Conservation (phyloP, 179 eudicot genomes). For the Vitellaria paradoxa region DNA sequence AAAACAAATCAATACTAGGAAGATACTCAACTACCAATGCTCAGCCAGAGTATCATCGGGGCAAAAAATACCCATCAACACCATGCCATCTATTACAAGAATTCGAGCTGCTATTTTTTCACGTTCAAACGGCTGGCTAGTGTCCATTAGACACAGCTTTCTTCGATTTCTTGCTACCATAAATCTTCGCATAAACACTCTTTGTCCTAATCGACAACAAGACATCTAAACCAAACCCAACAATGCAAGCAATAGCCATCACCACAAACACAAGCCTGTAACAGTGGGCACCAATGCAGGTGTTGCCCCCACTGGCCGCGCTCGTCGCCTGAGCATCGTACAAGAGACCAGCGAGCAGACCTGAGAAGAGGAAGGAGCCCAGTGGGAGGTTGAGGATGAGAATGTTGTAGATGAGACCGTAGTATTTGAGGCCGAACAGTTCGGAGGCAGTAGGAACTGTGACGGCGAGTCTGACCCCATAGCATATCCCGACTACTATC, state of each 20-base stretch:
- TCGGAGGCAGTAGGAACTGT: slow-evolving; percentile 94
- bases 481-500: slow-evolving; percentile 77
- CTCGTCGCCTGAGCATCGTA: slow-evolving; percentile 74
- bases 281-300: slow-evolving; percentile 81
- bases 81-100: too few relatives aligned
- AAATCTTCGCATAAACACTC: slow-evolving; percentile 57
- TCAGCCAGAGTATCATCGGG: too few relatives aligned
- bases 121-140: neutral
- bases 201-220: slow-evolving; percentile 58
- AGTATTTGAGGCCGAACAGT: slow-evolving; percentile 85
- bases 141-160: slow-evolving; percentile 8
- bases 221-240: slow-evolving; percentile 69
- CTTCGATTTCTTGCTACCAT: slow-evolving; percentile 45
- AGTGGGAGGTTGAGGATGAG: slow-evolving; percentile 80
- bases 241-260: slow-evolving; percentile 69
- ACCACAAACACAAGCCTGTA: slow-evolving; percentile 74
- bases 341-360: slow-evolving; percentile 71
- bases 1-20: too few relatives aligned
- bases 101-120: too few relatives aligned
- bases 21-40: too few relatives aligned
- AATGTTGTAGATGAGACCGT: slow-evolving; percentile 86
- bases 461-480: slow-evolving; percentile 85
- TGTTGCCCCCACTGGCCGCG: slow-evolving; percentile 70
- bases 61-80: too few relatives aligned
- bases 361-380: slow-evolving; percentile 93